Evolutionary conservation across 1,284 basidiomycete species (phyloP), one percentile per base, ranked within the genome.

Genomic region (Apiotrichum veenhuisii): DNA sequence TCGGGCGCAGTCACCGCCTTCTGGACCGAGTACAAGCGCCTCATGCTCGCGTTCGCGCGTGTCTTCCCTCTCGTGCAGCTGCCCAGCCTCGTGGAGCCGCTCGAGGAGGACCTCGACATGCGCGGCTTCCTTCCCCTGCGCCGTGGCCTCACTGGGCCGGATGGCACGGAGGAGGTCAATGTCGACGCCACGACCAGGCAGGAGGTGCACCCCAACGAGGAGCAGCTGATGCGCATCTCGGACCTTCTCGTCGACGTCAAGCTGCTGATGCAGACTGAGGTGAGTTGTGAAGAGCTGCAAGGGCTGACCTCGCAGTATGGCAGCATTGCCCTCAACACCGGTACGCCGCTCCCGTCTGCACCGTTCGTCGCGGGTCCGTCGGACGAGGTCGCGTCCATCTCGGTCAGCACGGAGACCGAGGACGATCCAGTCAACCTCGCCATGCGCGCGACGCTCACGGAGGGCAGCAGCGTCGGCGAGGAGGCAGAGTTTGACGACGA

Each of bases 91-190:
- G 79, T 78, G 4, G 80, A 82, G 1, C 82, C 85, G n/a, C 78
- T 98, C 55, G 91, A 96, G 61, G 95, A 98, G 75, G 95, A 98
- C 74, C 76, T 87, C 5, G 94, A 98, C 58, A 83, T 96, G 81
- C 81, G 82, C 41, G 95, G 93, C 0, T 97, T 96, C 71, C 78
- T 87, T 20, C 95, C 95, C 3, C 80, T 97, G 48, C 83, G 84
- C 53, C 82, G 83, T 55, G 79, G 78, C 2, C 74, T 83, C 1
- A 51, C 46, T 14, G 41, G 18, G 62, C 77, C 83, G 2, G 63
- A 66, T 9, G 73, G 78, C 68, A 46, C 74, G 71, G 50, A 57
- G 22, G 55, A 58, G 14, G 52, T 56, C 1, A 41, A 26, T 18
- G 17, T 27, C n/a, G 33, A 22, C 12, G 40, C 27, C 38, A 9